A percentile compares a stretch with the other conserved stretches of the same genome.
These are phyloP conservation scores for Castanopsis chinensis DNA, from an alignment of 306 rosid species.

Conservation along the genomic window DNA sequence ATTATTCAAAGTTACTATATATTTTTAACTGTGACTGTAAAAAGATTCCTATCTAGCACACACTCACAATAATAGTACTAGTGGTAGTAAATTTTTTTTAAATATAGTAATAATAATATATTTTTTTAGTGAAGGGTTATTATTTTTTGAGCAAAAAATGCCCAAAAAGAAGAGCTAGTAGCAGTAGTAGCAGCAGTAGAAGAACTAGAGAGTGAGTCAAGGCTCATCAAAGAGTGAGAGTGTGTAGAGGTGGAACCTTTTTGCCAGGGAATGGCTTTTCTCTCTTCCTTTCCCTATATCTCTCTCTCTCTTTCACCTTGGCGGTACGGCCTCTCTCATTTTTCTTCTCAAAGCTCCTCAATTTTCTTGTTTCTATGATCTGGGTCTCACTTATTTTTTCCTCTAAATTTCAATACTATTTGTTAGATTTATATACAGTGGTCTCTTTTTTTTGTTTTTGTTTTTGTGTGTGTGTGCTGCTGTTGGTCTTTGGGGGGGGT, in stretches of 20 bases:
- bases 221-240: too few species aligned
- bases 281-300: slow-evolving; percentile 3
- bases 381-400: slow-evolving; percentile 24
- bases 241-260: slow-evolving; percentile 14
- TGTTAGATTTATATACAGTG: slow-evolving; percentile 16
- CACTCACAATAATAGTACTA: too few species aligned
- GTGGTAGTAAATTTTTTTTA: too few species aligned
- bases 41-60: too few species aligned
- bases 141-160: slow-evolving; percentile 8
- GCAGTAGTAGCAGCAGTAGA: too few species aligned
- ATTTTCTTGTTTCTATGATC: slow-evolving; percentile 24
- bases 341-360: slow-evolving; percentile 11
- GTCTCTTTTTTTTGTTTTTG: slow-evolving; percentile 19
- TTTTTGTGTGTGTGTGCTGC: slow-evolving; percentile 23
- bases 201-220: too few species aligned
- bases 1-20: slow-evolving; percentile 8
- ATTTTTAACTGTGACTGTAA: too few species aligned
- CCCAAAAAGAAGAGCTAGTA: slow-evolving; percentile 37
- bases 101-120: too few species aligned
- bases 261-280: slow-evolving; percentile 46
- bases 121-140: slow-evolving; percentile 14
- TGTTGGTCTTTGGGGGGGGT: slow-evolving; percentile 25
- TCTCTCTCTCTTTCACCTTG: slow-evolving; percentile 10
- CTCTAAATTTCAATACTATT: slow-evolving; percentile 19
- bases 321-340: slow-evolving; percentile 43